Percentiles rank a stretch among this genome's conserved stretches.
Conservation (phyloP, 1,284 basidiomycete species). For the Microstroma glucosiphilum region DNA sequence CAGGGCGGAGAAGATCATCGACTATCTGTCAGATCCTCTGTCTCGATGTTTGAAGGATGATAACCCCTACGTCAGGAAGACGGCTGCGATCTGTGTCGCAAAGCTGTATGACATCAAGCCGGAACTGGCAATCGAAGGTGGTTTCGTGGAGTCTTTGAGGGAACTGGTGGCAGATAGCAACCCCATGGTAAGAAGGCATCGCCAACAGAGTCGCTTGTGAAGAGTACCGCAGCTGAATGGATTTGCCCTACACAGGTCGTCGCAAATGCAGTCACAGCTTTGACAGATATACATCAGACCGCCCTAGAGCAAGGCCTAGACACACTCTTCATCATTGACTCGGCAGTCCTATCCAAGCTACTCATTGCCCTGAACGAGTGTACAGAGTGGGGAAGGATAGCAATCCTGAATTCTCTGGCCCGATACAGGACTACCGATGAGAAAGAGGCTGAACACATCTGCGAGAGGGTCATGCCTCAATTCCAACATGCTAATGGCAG, state of each 20-base stretch:
- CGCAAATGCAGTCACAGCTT: constrained; percentile 83
- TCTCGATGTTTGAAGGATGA: constrained; percentile 86
- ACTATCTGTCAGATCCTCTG: constrained; percentile 89
- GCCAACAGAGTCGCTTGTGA: not conserved
- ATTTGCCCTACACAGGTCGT: constrained; percentile 58
- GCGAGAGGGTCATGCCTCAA: constrained; percentile 94
- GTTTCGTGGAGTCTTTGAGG: constrained; percentile 79
- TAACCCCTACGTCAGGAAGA: constrained; percentile 86
- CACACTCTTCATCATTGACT: constrained; percentile 76
- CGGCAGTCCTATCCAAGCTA: constrained; percentile 75
- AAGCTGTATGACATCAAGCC: constrained; percentile 96
- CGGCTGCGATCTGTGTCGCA: constrained; percentile 86
- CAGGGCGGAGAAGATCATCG: constrained; percentile 96
- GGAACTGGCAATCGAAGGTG: constrained; percentile 86
- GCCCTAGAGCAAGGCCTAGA: constrained; percentile 32
- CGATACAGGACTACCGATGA: constrained; percentile 71
- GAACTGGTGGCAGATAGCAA: constrained; percentile 87
- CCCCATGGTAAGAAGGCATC: constrained; percentile 66
- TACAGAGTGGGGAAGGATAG: constrained; percentile 96
- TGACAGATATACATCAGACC: constrained; percentile 81
- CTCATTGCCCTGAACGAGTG: constrained; percentile 95
- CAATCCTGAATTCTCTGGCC: constrained; percentile 77
- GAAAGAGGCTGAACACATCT: constrained; percentile 95
- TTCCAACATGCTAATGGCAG: constrained; percentile 95
- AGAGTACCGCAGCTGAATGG: not conserved